phyloP scores from a whole-genome alignment of 2,329 filamentous ascomycete genomes.

The Drechslerella dactyloides region DNA sequence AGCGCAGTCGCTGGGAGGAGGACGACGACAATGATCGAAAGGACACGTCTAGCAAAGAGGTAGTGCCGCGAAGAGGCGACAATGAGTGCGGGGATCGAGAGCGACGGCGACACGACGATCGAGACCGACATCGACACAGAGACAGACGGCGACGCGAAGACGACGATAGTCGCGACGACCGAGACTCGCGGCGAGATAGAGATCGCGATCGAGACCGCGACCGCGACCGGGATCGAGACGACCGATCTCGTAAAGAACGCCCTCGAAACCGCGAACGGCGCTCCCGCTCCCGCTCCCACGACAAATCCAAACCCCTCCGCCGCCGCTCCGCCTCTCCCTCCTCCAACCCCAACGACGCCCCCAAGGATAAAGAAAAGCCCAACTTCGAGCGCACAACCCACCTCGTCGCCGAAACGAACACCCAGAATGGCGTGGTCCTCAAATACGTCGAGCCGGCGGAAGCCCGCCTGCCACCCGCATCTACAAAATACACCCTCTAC shows the following conservation, averaged over 20 bases:
- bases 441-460: constrained; percentile 97
- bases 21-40: constrained; percentile 48
- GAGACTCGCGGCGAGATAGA: constrained; percentile 19
- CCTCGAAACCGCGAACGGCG: constrained; percentile 8
- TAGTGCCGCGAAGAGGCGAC: constrained; percentile 11
- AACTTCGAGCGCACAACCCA: constrained; percentile 83
- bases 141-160: constrained; percentile 56
- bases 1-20: neutral
- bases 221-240: neutral
- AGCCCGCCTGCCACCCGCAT: constrained; percentile 81
- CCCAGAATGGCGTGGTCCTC: constrained; percentile 78
- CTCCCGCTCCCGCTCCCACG: constrained; percentile 11
- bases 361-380: constrained; percentile 87
- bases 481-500: constrained; percentile 85
- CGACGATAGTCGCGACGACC: constrained; percentile 47
- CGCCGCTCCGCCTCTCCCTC: neutral
- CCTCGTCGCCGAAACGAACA: constrained; percentile 87
- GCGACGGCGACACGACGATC: constrained; percentile 52
- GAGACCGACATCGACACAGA: constrained; percentile 56
- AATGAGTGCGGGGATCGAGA: constrained; percentile 53
- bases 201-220: constrained; percentile 50
- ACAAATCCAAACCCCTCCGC: constrained; percentile 8
- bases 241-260: constrained; percentile 4
- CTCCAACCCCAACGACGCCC: constrained; percentile 58
- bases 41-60: constrained; percentile 52